These are phyloP conservation scores for Fusarium metavorans DNA, from an alignment of 2,329 filamentous ascomycete species.

Conservation along the genomic window DNA sequence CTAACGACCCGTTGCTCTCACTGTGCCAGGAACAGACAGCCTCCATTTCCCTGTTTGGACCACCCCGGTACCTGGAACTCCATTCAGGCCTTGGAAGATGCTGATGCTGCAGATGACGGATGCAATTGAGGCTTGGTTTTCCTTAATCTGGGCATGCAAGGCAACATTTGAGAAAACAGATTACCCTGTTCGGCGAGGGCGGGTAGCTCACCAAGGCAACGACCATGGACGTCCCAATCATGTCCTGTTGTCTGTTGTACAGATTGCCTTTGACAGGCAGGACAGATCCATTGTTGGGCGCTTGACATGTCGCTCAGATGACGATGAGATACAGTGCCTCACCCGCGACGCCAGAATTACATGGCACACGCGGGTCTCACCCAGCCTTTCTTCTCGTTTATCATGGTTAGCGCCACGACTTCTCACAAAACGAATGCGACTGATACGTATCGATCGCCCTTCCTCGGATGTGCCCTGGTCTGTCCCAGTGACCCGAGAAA, in stretches of 20 bases:
- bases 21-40: conserved; percentile 33
- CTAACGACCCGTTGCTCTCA: conserved; percentile 15
- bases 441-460: background rate
- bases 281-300: conserved; percentile 6
- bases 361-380: conserved; percentile 9
- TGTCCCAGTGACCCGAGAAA: conserved; percentile 6
- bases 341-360: conserved; percentile 5
- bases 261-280: conserved; percentile 22
- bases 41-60: conserved; percentile 23
- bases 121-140: conserved; percentile 40
- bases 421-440: conserved; percentile 2
- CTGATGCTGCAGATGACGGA: conserved; percentile 41
- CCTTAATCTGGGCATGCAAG: conserved; percentile 33
- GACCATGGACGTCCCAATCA: conserved; percentile 1
- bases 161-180: conserved; percentile 24
- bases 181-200: conserved; percentile 19
- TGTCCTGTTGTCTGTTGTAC: conserved; percentile 10
- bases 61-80: conserved; percentile 22
- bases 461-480: background rate
- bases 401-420: conserved; percentile 8
- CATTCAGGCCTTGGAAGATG: conserved; percentile 16
- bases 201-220: conserved; percentile 31
- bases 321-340: conserved; percentile 9
- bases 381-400: background rate
- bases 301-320: conserved; percentile 1